A percentile compares a stretch with the other conserved stretches of the same genome.
phyloP scores from a whole-genome alignment of 768 basidiomycete genomes.

The Tricholoma terreum region DNA sequence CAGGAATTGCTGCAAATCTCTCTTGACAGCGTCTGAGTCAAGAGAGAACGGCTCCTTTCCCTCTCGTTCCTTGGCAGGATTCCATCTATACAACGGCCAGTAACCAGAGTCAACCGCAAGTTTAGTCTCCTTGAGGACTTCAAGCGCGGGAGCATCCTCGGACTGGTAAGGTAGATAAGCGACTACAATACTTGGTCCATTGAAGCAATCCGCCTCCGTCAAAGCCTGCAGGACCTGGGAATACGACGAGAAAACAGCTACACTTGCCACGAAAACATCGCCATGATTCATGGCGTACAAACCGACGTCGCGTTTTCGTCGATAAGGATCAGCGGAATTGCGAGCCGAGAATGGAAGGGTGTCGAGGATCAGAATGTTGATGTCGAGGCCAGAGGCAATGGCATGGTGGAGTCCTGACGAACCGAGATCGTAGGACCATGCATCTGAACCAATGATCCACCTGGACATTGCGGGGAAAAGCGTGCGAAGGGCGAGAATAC shows the following conservation, averaged over 20 bases:
- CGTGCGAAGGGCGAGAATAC: conserved; percentile 55
- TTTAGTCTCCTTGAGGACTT: conserved; percentile 96
- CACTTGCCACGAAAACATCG: conserved; percentile 91
- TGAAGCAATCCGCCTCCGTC: conserved; percentile 85
- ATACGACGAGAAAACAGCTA: conserved; percentile 96
- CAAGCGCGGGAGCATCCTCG: conserved; percentile 76
- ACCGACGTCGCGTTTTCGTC: conserved; percentile 94
- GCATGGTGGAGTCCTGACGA: conserved; percentile 94
- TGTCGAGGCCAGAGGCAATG: conserved; percentile 84
- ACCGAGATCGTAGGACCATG: conserved; percentile 97
- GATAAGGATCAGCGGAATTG: conserved; percentile 60
- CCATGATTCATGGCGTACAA: conserved; percentile 99
- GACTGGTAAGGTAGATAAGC: conserved; percentile 89
- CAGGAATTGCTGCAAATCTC: conserved; percentile 89
- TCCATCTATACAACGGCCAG: conserved; percentile 98
- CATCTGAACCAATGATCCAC: conserved; percentile 98
- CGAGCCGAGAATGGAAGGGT: conserved; percentile 85
- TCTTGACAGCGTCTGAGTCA: conserved; percentile 92
- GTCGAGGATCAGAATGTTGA: conserved; percentile 96
- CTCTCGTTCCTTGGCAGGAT: conserved; percentile 75
- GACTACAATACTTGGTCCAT: conserved; percentile 88
- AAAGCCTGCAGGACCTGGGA: conserved; percentile 89
- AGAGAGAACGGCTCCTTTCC: conserved; percentile 87
- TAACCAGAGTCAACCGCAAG: conserved; percentile 93
- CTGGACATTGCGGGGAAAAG: conserved; percentile 69